Percentiles rank a stretch among this genome's conserved stretches.
Conservation (phyloP, 805 yeast species). For the Tetrapisispora namnaoensis region DNA sequence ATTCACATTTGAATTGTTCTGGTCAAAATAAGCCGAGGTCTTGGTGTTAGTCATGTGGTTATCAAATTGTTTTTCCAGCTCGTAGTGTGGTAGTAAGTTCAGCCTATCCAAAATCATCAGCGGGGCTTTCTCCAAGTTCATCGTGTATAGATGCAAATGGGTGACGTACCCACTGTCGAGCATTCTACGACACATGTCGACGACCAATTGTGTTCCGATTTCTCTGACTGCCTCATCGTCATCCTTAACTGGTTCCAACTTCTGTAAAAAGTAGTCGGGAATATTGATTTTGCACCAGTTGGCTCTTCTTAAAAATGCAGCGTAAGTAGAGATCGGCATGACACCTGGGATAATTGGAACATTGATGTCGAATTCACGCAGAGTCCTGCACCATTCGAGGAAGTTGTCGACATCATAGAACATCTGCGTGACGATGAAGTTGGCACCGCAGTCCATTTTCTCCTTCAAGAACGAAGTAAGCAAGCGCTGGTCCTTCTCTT, state of each 20-base stretch:
- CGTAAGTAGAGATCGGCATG: slow-evolving; percentile 96
- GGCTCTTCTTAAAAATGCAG: slow-evolving; percentile 86
- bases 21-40: slow-evolving; percentile 3
- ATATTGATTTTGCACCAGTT: slow-evolving; percentile 83
- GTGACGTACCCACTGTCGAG: slow-evolving; percentile 62
- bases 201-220: slow-evolving; percentile 70
- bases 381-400: slow-evolving; percentile 65
- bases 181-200: slow-evolving; percentile 71
- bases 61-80: slow-evolving; percentile 4
- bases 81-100: slow-evolving; percentile 37
- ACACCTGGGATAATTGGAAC: slow-evolving; percentile 95
- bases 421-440: slow-evolving; percentile 92
- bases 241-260: slow-evolving; percentile 73
- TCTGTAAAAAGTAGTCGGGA: slow-evolving; percentile 62
- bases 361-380: slow-evolving; percentile 62
- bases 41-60: slow-evolving; percentile 27
- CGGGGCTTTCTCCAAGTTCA: slow-evolving; percentile 91
- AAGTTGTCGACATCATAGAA: slow-evolving; percentile 87
- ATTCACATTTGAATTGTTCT: not conserved
- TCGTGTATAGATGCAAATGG: slow-evolving; percentile 92
- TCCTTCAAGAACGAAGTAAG: slow-evolving; percentile 56
- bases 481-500: slow-evolving; percentile 48
- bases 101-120: slow-evolving; percentile 76
- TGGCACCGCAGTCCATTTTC: slow-evolving; percentile 90
- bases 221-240: slow-evolving; percentile 85